phyloP scores from a whole-genome alignment of 768 basidiomycete species.

The Amanita rimosa region DNA sequence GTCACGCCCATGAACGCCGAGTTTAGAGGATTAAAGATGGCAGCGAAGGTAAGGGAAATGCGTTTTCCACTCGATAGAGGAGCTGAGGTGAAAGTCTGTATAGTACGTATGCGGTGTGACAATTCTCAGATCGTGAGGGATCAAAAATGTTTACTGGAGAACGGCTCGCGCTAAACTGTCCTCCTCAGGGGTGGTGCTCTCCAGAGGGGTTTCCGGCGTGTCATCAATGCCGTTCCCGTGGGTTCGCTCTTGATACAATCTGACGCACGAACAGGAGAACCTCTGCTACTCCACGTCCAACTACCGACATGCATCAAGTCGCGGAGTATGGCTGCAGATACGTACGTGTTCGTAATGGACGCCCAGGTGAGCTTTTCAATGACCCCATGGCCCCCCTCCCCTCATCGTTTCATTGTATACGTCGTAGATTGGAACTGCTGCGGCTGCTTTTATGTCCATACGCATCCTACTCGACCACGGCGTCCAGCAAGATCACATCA shows the following conservation, averaged over 20 bases:
- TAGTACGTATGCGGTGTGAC: conserved; percentile 81
- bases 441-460: conserved; percentile 91
- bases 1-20: conserved; percentile 54
- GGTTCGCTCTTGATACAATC: conserved; percentile 91
- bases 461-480: conserved; percentile 91
- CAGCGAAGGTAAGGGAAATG: conserved; percentile 35
- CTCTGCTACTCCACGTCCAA: conserved; percentile 70
- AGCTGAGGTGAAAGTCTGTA: conserved; percentile 2
- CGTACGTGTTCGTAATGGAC: conserved; percentile 84
- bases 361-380: conserved; percentile 46
- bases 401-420: background rate
- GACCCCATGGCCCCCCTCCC: background rate
- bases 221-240: conserved; percentile 75
- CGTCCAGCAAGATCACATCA: conserved; percentile 69
- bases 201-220: conserved; percentile 82
- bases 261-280: conserved; percentile 76
- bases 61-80: background rate
- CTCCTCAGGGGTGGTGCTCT: conserved; percentile 71
- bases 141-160: conserved; percentile 7
- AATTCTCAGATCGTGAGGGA: conserved; percentile 71
- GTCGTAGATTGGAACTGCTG: conserved; percentile 80
- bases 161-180: background rate
- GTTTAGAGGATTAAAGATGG: conserved; percentile 49
- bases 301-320: conserved; percentile 68
- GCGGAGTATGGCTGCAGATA: conserved; percentile 48